These are phyloP conservation scores for Aspergillus ochraceus DNA, from an alignment of 2,329 filamentous ascomycete genomes.

Conservation along the genomic window DNA sequence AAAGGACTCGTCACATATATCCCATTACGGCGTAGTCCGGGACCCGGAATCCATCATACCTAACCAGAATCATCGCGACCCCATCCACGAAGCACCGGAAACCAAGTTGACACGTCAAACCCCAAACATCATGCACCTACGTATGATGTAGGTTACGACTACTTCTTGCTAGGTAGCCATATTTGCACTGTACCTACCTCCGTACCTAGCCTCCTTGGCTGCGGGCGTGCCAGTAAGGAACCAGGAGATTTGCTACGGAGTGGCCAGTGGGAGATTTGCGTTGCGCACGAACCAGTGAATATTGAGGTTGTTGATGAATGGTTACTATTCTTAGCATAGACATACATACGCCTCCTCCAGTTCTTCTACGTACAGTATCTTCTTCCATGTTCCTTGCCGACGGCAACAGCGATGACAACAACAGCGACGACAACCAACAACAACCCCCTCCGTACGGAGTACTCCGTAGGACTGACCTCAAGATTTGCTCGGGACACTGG, in stretches of 20 bases:
- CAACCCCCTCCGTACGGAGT: background rate
- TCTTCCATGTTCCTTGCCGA: background rate
- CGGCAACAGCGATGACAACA: background rate
- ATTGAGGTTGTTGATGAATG: background rate
- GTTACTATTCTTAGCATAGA: constrained; percentile 3
- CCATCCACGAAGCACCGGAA: background rate
- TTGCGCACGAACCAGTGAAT: background rate
- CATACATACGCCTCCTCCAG: background rate
- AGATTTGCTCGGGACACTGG: too few relatives aligned
- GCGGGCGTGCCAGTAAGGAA: too few relatives aligned
- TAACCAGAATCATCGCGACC: background rate
- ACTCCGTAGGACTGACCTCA: too few relatives aligned
- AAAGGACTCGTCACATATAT: background rate
- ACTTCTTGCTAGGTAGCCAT: too few relatives aligned
- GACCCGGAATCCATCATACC: too few relatives aligned
- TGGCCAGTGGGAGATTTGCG: background rate
- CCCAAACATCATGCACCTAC: background rate
- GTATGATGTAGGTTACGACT: background rate
- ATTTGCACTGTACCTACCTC: background rate
- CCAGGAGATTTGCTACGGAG: background rate
- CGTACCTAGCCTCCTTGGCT: background rate
- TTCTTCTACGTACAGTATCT: background rate
- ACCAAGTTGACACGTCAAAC: constrained; percentile 6
- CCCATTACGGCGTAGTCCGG: background rate
- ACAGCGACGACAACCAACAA: background rate